Base-by-base conservation (phyloP, 192 early-diverging fungal genomes). In the Allomyces javanicus region DNA sequence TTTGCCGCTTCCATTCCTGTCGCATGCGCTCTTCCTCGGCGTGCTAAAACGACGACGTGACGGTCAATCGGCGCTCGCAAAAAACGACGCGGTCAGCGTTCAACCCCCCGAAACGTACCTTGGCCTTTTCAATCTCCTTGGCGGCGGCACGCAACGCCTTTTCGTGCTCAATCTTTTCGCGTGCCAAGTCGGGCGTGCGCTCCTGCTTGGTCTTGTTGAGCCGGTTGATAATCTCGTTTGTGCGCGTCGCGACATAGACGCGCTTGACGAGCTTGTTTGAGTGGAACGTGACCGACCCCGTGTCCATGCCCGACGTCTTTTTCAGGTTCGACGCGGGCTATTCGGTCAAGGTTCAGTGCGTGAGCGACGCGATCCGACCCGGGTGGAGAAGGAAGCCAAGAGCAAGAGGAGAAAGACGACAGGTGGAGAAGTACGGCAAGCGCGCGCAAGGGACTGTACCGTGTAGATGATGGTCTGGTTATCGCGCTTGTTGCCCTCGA, bases 401-500 rank as follows among this genome's bases (percentile, higher is more conserved):
- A 40, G 33, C 33, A 40, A n/a, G n/a, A n/a, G n/a, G n/a, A n/a
- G n/a, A n/a, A n/a, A n/a, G n/a, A n/a, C n/a, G n/a, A n/a, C n/a
- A n/a, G 7, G 33, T 40, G 33, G 33, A 40, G 33, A 40, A 40
- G 4, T 7, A 40, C 0, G 33, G 4, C 33, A 27, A 62, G 62
- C 24, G 4, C 24, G 22, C 66, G 7, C 3, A 7, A 40, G 33
- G n/a, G n/a, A n/a, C n/a, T 72, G 80, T 40, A 82, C 82, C 19
- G 96, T 97, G 75, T 99, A 97, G 67, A 97, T 89, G 62, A 99
- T 83, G 0, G 87, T 83, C 24, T 96, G 71, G 74, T 94, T 89
- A 77, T 87, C 80, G 70, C 88, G 93, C 69, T 99, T 99, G 78
- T 93, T 94, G 19, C 92, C 94, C 75, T 95, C 89, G 68, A 97